A percentile compares a stretch with the other conserved stretches of the same genome.
These are phyloP conservation scores for Cadophora luteo-olivacea DNA, from an alignment of 2,329 filamentous ascomycete species.

Conservation along the genomic window DNA sequence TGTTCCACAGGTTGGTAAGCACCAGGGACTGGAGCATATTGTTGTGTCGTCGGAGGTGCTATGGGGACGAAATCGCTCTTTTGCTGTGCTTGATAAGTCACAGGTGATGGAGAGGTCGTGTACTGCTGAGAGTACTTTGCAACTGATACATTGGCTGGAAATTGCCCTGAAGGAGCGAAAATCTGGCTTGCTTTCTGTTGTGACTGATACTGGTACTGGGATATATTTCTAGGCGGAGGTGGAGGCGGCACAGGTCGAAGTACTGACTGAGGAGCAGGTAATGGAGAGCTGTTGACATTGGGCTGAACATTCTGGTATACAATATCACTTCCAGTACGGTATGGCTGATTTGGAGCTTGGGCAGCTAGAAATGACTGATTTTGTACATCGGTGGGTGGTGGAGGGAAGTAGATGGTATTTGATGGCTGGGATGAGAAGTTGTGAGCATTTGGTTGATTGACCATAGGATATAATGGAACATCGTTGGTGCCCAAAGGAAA, in stretches of 20 bases:
- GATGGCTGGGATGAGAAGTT: constrained; percentile 12
- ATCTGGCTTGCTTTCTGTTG: neutral
- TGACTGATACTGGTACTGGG: neutral
- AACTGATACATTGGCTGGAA: neutral
- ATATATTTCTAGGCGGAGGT: neutral
- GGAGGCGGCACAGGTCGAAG: neutral
- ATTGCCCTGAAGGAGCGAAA: neutral
- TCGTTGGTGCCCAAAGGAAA: neutral
- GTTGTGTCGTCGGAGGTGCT: neutral
- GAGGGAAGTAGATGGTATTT: neutral
- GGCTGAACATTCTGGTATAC: neutral
- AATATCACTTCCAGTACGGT: neutral
- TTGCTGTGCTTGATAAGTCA: neutral
- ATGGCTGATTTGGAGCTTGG: neutral
- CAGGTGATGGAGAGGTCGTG: neutral
- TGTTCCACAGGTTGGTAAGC: neutral
- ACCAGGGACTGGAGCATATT: neutral
- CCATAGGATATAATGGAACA: neutral
- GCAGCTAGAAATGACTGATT: constrained; percentile 1
- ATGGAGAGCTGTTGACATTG: neutral
- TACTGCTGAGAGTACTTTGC: neutral
- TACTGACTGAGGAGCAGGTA: neutral
- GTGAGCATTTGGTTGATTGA: constrained; percentile 10
- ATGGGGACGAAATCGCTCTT: neutral
- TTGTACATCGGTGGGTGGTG: neutral